Conservation (phyloP, 2,329 filamentous ascomycete genomes). For the Ceratocystis eucalypticola region DNA sequence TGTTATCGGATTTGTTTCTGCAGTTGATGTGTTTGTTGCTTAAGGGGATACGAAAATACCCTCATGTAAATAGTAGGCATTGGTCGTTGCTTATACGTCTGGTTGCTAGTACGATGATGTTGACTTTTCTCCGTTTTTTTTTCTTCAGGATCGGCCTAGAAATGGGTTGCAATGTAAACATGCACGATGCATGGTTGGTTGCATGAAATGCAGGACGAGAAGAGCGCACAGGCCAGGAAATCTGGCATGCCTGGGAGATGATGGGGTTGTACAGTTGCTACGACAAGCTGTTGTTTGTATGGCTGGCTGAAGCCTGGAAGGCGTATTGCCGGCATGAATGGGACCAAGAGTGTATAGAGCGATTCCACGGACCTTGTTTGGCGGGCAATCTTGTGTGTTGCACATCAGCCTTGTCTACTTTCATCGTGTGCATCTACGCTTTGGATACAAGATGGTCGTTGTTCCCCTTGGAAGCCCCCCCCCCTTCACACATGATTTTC, state of each 20-base stretch:
- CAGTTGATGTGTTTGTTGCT: no score
- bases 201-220: no score
- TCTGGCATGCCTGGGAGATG: not conserved
- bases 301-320: not conserved
- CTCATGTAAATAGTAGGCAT: not conserved
- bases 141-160: not conserved
- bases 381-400: no score
- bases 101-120: not conserved
- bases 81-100: not conserved
- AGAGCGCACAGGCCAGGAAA: constrained; percentile 1
- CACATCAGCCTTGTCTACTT: not conserved
- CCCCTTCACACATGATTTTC: not conserved
- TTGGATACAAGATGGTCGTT: not conserved
- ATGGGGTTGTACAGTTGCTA: constrained; percentile 3
- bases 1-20: no score
- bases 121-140: not conserved
- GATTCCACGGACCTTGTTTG: no score
- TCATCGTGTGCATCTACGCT: not conserved
- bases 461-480: not conserved
- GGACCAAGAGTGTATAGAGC: no score
- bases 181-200: not conserved
- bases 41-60: not conserved
- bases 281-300: not conserved
- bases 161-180: not conserved
- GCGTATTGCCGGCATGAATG: no score